These are phyloP conservation scores for Rhypophila decipiens DNA, from an alignment of 495 filamentous ascomycete species.

Conservation along the genomic window DNA sequence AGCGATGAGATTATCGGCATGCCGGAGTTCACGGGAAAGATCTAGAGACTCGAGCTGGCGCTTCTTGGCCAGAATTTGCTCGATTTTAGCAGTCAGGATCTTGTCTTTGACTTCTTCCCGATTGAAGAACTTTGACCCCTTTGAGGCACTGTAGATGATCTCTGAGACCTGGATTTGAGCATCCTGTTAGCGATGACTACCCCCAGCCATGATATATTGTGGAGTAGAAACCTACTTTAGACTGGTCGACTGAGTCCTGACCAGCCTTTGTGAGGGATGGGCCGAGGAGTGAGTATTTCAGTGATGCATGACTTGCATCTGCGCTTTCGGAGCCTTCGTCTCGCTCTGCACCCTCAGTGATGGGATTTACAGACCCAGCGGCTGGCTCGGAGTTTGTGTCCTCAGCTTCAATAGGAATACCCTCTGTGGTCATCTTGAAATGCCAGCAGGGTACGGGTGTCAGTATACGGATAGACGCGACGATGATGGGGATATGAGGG, in stretches of 20 bases:
- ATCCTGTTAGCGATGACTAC: too few species aligned
- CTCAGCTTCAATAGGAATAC: too few species aligned
- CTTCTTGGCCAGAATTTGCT: conserved; percentile 70
- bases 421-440: conserved; percentile 10
- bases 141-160: conserved; percentile 94
- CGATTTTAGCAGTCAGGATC: conserved; percentile 79
- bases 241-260: conserved; percentile 89
- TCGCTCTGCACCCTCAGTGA: too few species aligned
- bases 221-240: conserved; percentile 52
- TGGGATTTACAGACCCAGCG: too few species aligned
- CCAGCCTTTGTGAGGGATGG: conserved; percentile 92
- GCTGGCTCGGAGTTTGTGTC: too few species aligned
- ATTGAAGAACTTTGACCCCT: conserved; percentile 94
- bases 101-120: conserved; percentile 81
- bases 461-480: too few species aligned
- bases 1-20: conserved; percentile 74
- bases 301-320: conserved; percentile 29
- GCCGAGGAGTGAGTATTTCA: conserved; percentile 69
- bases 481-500: too few species aligned
- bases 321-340: too few species aligned
- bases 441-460: too few species aligned
- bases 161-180: conserved; percentile 65
- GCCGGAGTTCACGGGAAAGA: conserved; percentile 61
- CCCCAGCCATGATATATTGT: too few species aligned
- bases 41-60: conserved; percentile 70